Conservation (phyloP, 805 yeast species). For the Komagataella ulmi region DNA sequence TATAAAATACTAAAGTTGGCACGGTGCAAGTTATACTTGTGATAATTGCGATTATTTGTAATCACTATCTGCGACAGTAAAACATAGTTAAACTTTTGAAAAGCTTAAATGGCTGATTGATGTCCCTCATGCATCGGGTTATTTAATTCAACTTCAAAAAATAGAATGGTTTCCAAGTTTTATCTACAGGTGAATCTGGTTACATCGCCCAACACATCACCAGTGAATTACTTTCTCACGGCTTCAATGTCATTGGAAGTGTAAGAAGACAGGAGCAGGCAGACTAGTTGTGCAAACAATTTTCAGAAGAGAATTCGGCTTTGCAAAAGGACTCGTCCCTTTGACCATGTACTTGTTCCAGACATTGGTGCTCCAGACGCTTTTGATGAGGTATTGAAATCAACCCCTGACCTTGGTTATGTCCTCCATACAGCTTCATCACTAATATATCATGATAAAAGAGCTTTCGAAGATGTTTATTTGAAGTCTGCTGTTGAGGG, state of each 20-base stretch:
- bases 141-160: conserved; percentile 20
- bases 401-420: conserved; percentile 24
- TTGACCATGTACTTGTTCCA: conserved; percentile 18
- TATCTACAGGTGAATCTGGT: conserved; percentile 42
- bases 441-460: conserved; percentile 29
- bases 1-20: too few species aligned
- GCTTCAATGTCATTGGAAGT: conserved; percentile 36
- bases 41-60: too few species aligned
- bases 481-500: conserved; percentile 40
- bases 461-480: conserved; percentile 24
- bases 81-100: conserved; percentile 21
- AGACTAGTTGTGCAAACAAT: conserved; percentile 19
- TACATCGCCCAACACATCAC: conserved; percentile 38
- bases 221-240: conserved; percentile 22
- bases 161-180: conserved; percentile 34
- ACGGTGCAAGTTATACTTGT: too few species aligned
- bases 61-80: conserved; percentile 17
- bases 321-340: conserved; percentile 18
- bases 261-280: conserved; percentile 33
- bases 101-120: conserved; percentile 20
- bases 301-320: conserved; percentile 13
- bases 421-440: conserved; percentile 43
- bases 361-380: conserved; percentile 22
- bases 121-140: conserved; percentile 23
- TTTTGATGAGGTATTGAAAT: conserved; percentile 30